Conservation (phyloP, 352 stramenopile species). For the Globisporangium apiculatum region DNA sequence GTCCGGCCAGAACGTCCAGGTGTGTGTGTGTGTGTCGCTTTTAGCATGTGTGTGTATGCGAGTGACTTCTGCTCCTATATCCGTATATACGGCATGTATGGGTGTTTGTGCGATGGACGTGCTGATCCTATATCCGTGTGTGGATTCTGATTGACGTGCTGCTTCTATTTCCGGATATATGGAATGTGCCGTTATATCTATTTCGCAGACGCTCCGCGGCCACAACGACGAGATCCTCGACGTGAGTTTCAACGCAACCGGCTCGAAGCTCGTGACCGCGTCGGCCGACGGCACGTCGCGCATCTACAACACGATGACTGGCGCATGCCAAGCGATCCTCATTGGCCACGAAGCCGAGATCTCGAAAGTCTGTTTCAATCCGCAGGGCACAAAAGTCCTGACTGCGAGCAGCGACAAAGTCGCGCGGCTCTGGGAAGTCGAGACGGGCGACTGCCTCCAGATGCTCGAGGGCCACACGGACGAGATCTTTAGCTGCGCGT, state of each 20-base stretch:
- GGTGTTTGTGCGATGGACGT: no score
- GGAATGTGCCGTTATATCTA: neutral
- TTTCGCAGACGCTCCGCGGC: conserved; percentile 79
- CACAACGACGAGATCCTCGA: conserved; percentile 96
- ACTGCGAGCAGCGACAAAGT: conserved; percentile 94
- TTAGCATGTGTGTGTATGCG: neutral
- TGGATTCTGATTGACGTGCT: neutral
- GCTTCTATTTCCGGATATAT: neutral
- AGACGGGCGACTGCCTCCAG: conserved; percentile 91
- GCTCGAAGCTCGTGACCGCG: conserved; percentile 92
- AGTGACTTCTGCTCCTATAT: no score
- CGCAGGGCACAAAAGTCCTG: conserved; percentile 91
- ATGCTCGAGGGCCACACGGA: conserved; percentile 96
- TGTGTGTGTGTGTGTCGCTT: neutral
- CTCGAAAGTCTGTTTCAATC: conserved; percentile 94
- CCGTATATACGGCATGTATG: no score
- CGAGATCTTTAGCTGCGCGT: conserved; percentile 95
- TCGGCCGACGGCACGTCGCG: conserved; percentile 90
- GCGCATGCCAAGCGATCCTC: conserved; percentile 90
- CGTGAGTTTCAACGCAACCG: conserved; percentile 92
- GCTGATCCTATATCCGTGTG: neutral
- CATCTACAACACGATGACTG: conserved; percentile 96
- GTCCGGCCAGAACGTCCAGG: conserved; percentile 87
- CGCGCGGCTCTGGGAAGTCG: conserved; percentile 90
- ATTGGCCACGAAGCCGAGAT: conserved; percentile 95